Evolutionary conservation across 2,329 filamentous ascomycete species (phyloP), one percentile per base, ranked within the genome.

Genomic region (Apiospora hydei): DNA sequence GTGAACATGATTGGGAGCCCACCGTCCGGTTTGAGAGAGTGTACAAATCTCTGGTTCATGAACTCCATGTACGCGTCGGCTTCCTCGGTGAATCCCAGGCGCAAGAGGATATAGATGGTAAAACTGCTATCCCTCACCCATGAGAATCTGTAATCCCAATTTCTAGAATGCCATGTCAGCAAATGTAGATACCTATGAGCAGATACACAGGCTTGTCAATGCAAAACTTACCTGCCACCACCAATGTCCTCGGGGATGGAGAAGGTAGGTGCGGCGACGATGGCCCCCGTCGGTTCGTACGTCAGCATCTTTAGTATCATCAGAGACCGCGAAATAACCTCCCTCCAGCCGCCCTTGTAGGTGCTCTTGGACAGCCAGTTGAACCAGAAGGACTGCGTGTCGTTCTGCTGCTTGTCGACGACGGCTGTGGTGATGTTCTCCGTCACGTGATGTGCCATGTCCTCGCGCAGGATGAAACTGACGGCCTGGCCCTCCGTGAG

Each of bases 1-100:
- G 91, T 93, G 78, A 95, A 94, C 93, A 95, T 95, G 78, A 95
- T 93, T 16, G 93, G 93, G 47, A 95, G 82, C 0, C 88, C 90
- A 43, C 90, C 89, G 69, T 91, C 88, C 0, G 86, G 79, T 10
- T 84, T 84, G n/a, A 89, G 86, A 1, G 90, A 90, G 73, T 89
- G 86, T 44, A 88, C 84, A 73, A 95, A 90, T 13, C 92, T 88
- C 75, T 93, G 89, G 81, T 89, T 93, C 75, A 95, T 94, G 79
- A 94, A 95, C 70, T 88, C 87, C 87, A 94, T 94, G 80, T 94
- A 95, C 1, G 92, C 90, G 79, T 95, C 91, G 4, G 93, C 93
- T 80, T 95, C 93, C 26, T 91, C 88, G 41, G 86, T 90, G 82
- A 94, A 95, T 7, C 93, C 93, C 79, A 95, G 88, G 18, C 93